phyloP scores from a whole-genome alignment of 2,329 filamentous ascomycete species.

The Ascochyta clinopodiicola region DNA sequence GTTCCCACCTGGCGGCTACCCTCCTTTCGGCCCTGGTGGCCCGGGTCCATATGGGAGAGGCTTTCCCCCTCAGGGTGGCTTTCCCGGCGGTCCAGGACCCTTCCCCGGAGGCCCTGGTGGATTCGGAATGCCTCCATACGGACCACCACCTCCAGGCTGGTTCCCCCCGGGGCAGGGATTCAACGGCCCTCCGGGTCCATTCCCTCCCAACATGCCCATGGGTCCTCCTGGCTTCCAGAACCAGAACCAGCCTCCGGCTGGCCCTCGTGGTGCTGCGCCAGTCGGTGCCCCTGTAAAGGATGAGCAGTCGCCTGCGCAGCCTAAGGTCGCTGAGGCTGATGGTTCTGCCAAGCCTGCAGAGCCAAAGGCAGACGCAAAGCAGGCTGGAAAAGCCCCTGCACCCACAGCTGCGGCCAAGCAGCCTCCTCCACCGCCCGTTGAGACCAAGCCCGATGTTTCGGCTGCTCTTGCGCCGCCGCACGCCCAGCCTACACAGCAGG shows the following conservation, averaged over 20 bases:
- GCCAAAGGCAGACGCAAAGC: constrained; percentile 59
- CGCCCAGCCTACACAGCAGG: constrained; percentile 42
- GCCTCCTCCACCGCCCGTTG: constrained; percentile 69
- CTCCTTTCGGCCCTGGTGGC: constrained; percentile 51
- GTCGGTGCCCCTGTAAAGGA: constrained; percentile 39
- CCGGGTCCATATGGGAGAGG: constrained; percentile 49
- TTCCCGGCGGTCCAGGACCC: constrained; percentile 50
- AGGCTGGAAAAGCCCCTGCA: constrained; percentile 31
- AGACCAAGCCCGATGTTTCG: constrained; percentile 70
- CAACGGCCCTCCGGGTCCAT: constrained; percentile 70
- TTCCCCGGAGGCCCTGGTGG: constrained; percentile 62
- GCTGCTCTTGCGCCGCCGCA: constrained; percentile 62
- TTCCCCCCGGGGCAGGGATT: constrained; percentile 80
- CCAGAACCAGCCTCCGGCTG: constrained; percentile 49
- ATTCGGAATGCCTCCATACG: constrained; percentile 75
- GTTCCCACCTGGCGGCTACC: constrained; percentile 51
- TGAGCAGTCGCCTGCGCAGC: constrained; percentile 36
- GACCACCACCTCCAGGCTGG: constrained; percentile 72
- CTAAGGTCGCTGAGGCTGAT: constrained; percentile 54
- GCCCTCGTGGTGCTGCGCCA: constrained; percentile 44
- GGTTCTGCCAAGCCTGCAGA: constrained; percentile 59
- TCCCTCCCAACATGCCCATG: constrained; percentile 65
- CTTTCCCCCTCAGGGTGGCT: constrained; percentile 56
- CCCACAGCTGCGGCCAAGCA: constrained; percentile 54
- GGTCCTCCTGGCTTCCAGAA: constrained; percentile 60